Evolutionary conservation across 176 grass and related monocot species (phyloP), one percentile per base, ranked within the genome.

Genomic region (Paspalum vaginatum): DNA sequence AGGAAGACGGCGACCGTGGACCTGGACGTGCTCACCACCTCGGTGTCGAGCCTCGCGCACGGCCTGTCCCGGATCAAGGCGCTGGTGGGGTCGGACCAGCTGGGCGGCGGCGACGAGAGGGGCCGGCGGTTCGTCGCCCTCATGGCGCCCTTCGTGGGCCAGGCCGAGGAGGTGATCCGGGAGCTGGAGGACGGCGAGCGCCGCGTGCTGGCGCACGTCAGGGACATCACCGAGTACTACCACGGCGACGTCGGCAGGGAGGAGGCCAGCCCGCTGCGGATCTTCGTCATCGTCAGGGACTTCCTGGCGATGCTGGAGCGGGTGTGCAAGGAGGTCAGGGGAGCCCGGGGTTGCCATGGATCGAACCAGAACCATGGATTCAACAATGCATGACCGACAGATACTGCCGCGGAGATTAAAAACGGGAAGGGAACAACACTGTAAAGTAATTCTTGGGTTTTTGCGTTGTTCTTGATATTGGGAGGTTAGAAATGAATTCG

Each of bases 271-370:
- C 95, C 92, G n/a, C 91, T 95, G 22, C 61, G 88, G 78, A 95
- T 98, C 72, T 98, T 98, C 59, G 92, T 98, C 43, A 95, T 98
- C 55, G 96, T 98, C 70, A 89, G 92, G 70, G 96, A 98, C 77
- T 98, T 98, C 80, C 15, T 98, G 63, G 81, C 78, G 25, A 84
- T 95, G 90, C 82, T 98, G 55, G 92, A 98, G 84, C 56, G 96
- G 83, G 88, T 89, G 22, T 95, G 88, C 66, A 98, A 93, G 85
- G 92, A 98, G 70, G 76, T 93, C 9, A 87, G 67, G 72, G 81
- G 74, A 38, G 79, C 86, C 58, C 77, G 25, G 45, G 86, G 70
- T 11, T 78, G 73, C 70, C 86, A 87, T 41, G 86, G 75, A 76
- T 79, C 58, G 7, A 61, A 61, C 58, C 83, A 37, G 3, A 76